These are phyloP conservation scores for Calonectria henricotiae DNA, from an alignment of 2,329 filamentous ascomycete genomes.

Conservation along the genomic window DNA sequence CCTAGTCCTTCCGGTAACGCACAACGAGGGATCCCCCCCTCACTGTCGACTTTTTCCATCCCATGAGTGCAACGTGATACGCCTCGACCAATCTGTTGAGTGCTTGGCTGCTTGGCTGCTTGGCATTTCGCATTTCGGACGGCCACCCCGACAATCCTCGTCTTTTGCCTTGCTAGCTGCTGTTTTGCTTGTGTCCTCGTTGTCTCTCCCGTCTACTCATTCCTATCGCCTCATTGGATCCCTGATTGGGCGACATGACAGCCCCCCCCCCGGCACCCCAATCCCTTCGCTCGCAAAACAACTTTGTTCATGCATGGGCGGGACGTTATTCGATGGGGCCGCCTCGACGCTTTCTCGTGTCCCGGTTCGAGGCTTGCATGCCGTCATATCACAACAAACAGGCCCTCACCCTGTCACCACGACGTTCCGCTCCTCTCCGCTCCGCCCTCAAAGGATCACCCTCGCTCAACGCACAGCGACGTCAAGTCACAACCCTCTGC, in stretches of 20 bases:
- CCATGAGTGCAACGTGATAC: conserved; percentile 28
- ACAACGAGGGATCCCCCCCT: conserved; percentile 17
- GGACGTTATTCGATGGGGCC: conserved; percentile 26
- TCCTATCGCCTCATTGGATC: background rate
- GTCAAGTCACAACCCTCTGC: conserved; percentile 26
- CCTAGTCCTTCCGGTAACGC: conserved; percentile 7
- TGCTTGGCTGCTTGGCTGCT: conserved; percentile 36
- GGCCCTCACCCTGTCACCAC: conserved; percentile 18
- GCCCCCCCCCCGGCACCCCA: background rate
- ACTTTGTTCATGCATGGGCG: conserved; percentile 26
- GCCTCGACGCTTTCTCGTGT: conserved; percentile 3
- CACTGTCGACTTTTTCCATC: conserved; percentile 21
- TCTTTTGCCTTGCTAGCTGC: background rate
- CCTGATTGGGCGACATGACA: conserved; percentile 22
- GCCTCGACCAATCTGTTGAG: conserved; percentile 31
- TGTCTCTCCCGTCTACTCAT: background rate
- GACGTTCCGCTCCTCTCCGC: conserved; percentile 25
- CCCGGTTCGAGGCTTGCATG: conserved; percentile 4
- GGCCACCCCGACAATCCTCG: conserved; percentile 8
- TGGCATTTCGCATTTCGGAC: conserved; percentile 23
- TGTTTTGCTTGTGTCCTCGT: background rate
- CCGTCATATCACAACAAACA: conserved; percentile 24
- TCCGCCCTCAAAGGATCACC: conserved; percentile 12
- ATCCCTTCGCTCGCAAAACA: conserved; percentile 15
- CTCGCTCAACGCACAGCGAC: conserved; percentile 28